phyloP scores from a whole-genome alignment of 2,329 filamentous ascomycete species.

The Emericellopsis cladophorae region DNA sequence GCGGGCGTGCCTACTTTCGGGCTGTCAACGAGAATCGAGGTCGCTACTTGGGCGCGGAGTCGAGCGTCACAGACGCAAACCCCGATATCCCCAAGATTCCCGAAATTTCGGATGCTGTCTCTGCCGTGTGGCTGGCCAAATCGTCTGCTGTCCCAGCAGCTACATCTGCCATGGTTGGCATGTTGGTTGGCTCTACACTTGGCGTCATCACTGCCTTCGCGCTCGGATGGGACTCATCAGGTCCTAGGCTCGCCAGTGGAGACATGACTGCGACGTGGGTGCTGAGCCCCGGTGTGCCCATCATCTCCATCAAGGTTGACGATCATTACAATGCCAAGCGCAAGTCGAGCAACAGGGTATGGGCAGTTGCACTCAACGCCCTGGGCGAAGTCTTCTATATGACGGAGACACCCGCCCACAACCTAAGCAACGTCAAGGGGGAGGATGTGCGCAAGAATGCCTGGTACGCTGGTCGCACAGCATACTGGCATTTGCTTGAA shows the following conservation, averaged over 20 bases:
- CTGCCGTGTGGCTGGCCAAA: slow-evolving; percentile 83
- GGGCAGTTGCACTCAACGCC: slow-evolving; percentile 90
- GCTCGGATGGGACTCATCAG: slow-evolving; percentile 45
- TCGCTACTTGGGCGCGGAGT: slow-evolving; percentile 55
- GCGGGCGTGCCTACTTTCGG: slow-evolving; percentile 69
- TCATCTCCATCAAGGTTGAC: slow-evolving; percentile 72
- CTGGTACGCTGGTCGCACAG: slow-evolving; percentile 70
- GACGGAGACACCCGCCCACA: slow-evolving; percentile 51
- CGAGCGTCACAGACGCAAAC: slow-evolving; percentile 46
- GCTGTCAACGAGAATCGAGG: slow-evolving; percentile 63
- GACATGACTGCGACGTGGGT: slow-evolving; percentile 84
- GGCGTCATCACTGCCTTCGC: slow-evolving; percentile 77
- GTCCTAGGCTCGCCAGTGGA: slow-evolving; percentile 54
- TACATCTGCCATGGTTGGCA: slow-evolving; percentile 68
- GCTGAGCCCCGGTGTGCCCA: slow-evolving; percentile 83
- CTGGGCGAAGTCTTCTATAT: slow-evolving; percentile 86
- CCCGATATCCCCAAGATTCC: slow-evolving; percentile 68
- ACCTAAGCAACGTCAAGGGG: slow-evolving; percentile 31
- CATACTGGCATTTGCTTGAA: slow-evolving; percentile 73
- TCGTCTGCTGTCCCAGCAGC: slow-evolving; percentile 55
- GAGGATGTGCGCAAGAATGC: slow-evolving; percentile 52
- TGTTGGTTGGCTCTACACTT: slow-evolving; percentile 71
- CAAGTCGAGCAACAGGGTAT: slow-evolving; percentile 58
- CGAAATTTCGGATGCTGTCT: slow-evolving; percentile 57
- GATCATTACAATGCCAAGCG: slow-evolving; percentile 66